Evolutionary conservation across 2,329 filamentous ascomycete genomes (phyloP).

Genomic region (Aspergillus jensenii): DNA sequence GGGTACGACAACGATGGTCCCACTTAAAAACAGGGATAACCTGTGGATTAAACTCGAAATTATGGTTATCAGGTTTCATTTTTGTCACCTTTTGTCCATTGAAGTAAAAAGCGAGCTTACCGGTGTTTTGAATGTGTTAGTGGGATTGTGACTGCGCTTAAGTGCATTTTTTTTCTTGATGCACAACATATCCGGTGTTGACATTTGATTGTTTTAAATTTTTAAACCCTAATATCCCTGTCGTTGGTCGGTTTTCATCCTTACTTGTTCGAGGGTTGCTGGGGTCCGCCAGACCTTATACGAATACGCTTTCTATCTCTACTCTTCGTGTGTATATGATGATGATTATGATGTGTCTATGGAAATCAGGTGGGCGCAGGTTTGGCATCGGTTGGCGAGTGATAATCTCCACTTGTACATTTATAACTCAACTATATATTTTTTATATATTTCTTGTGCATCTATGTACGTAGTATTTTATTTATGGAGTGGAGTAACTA

Average conservation of each 20-base stretch:
- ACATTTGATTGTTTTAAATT: neutral
- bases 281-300: neutral
- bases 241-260: neutral
- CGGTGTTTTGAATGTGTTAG: neutral
- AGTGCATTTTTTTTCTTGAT: neutral
- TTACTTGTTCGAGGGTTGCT: neutral
- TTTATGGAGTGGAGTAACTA: too few species aligned
- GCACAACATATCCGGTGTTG: neutral
- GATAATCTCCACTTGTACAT: neutral
- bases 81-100: neutral
- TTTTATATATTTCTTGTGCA: neutral
- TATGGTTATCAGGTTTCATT: neutral
- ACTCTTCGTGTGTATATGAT: neutral
- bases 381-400: neutral
- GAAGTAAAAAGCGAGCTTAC: neutral
- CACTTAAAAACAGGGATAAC: neutral
- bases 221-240: neutral
- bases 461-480: neutral
- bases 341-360: slow-evolving; percentile 2
- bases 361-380: neutral
- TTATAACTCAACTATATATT: neutral
- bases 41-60: neutral
- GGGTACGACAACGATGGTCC: slow-evolving; percentile 15
- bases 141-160: neutral
- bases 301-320: slow-evolving; percentile 9